Evolutionary conservation across 805 yeast genomes (phyloP), one percentile per base, ranked within the genome.

Genomic region (Teunomyces lycoperdinae): DNA sequence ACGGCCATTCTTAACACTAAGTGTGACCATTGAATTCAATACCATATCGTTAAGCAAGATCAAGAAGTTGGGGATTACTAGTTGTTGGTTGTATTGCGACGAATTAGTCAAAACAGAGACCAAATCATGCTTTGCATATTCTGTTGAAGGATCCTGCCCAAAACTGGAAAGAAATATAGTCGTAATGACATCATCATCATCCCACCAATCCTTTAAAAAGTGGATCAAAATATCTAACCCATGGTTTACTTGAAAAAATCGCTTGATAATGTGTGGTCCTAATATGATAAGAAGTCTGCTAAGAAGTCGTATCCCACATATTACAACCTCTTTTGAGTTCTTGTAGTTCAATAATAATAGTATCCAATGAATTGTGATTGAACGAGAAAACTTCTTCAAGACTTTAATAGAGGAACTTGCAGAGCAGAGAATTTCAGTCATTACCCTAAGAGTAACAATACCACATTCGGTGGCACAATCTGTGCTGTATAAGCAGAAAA

Each of bases 311-410:
- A 79, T 52, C 0, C 77, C 75, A 50, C 71, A 56, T 27, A 61
- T 58, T 3, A 68, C 68, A 3, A 77, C 76, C 42, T 66, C 59
- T 28, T 70, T 51, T 45, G 73, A 50, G 32, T 54, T 44, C n/a
- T 46, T 71, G 45, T 54, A 62, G 26, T 78, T 65, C 9, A 86
- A 58, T 10, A 86, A 60, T 9, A 87, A 65, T 8, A 87, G 57
- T 2, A 79, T 67, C 86, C 91, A 84, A 57, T 84, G 85, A 5
- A 84, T 73, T 1, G 88, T 78, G 2, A 87, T 71, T 0, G 84
- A 70, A 41, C 82, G 75, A 1, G 73, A 77, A 55, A 64, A 74
- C 55, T 64, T 76, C 60, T 64, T 78, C 61, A 69, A 65, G 40
- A 61, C 65, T 48, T 70, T 72, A 5, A 70, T 58, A 0, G 73